Conservation (phyloP, 2,329 filamentous ascomycete species). For the Neonectria ditissima region DNA sequence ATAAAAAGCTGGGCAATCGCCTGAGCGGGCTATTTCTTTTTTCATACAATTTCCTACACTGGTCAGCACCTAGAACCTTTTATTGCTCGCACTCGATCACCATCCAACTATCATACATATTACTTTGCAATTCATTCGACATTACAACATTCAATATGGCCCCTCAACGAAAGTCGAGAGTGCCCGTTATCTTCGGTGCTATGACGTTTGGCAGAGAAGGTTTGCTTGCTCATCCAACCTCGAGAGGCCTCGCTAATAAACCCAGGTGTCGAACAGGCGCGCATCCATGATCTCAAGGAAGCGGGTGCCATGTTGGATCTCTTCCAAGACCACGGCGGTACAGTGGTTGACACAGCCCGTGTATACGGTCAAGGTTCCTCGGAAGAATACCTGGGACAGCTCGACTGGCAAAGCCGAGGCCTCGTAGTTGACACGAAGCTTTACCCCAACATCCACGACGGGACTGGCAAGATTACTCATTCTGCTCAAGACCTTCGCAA, state of each 20-base stretch:
- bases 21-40: constrained; percentile 1
- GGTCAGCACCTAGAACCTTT: constrained; percentile 1
- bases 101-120: not conserved
- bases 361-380: constrained; percentile 71
- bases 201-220: constrained; percentile 16
- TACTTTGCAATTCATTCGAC: constrained; percentile 2
- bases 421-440: constrained; percentile 76
- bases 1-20: constrained; percentile 2
- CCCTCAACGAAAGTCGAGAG: constrained; percentile 3
- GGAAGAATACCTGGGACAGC: constrained; percentile 76
- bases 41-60: not conserved
- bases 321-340: constrained; percentile 51
- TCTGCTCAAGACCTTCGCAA: constrained; percentile 4
- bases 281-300: constrained; percentile 1
- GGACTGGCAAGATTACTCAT: not conserved
- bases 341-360: constrained; percentile 79
- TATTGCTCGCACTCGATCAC: constrained; percentile 1
- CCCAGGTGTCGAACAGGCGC: constrained; percentile 1
- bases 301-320: constrained; percentile 2
- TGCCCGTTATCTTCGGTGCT: constrained; percentile 17
- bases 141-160: constrained; percentile 4
- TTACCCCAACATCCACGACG: constrained; percentile 20
- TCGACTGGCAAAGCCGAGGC: constrained; percentile 74
- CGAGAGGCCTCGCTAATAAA: not conserved
- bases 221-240: constrained; percentile 1